Evolutionary conservation across 2,329 filamentous ascomycete species (phyloP), one percentile per base, ranked within the genome.

Genomic region (Aspergillus ruber): DNA sequence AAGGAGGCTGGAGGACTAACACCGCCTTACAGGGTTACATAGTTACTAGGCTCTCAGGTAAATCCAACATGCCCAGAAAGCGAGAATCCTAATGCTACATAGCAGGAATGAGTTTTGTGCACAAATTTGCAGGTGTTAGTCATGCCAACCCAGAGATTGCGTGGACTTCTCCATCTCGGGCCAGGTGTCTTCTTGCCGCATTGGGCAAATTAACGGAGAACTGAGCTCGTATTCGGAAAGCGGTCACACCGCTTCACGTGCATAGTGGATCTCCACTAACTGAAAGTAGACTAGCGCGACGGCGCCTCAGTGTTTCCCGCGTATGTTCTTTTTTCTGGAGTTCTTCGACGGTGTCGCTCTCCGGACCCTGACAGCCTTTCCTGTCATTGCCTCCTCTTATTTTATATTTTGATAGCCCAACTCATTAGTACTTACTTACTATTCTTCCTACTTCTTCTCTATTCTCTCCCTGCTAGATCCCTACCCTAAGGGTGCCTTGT

Each of bases 401-500:
- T 18, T 17, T 10, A 17, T 39, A 10, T n/a, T 39, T 18, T 39
- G 17, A 39, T 18, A 18, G 18, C n/a, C 8, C 6, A 35, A 35
- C 15, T 35, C 33, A 12, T 29, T 29, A 29, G 4, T 29, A 12
- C 8, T 18, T 18, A 15, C 9, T 12, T 12, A 12, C 36, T 21
- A 15, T 21, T 39, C 9, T 39, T 15, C 4, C 7, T 15, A 7
- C 5, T 39, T 39, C 10, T 18, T 69, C n/a, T 29, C 15, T 42
- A 21, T 13, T 27, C 40, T 42, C 4, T 42, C 21, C 27, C 10
- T 42, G 25, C 9, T 29, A 29, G 25, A 29, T 12, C 25, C 25
- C 25, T 29, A 10, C 25, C 12, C 25, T 12, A 29, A 29, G 25
- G 25, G 25, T 29, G 25, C 25, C 25, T 29, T 29, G 25, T 29